These are phyloP conservation scores for Westerdykella ornata DNA, from an alignment of 2,329 filamentous ascomycete genomes.

Conservation along the genomic window DNA sequence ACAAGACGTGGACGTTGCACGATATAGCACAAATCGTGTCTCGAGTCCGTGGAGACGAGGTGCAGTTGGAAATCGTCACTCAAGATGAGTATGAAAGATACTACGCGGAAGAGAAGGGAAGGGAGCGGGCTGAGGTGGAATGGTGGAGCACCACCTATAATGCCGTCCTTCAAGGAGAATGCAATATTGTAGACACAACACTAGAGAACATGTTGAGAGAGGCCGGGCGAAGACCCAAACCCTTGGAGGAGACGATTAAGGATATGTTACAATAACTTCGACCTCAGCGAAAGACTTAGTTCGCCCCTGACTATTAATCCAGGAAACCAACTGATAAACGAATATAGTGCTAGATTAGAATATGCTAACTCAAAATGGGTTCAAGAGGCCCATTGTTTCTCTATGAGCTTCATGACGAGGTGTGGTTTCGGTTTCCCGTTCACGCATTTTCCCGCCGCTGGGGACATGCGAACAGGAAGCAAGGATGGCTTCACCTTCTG, in stretches of 20 bases:
- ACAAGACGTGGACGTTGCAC: slow-evolving; percentile 18
- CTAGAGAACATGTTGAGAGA: slow-evolving; percentile 36
- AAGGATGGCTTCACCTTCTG: too few species aligned
- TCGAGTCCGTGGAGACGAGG: slow-evolving; percentile 19
- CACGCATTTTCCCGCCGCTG: too few species aligned
- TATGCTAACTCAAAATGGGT: too few species aligned
- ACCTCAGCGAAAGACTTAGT: too few species aligned
- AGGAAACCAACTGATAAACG: too few species aligned
- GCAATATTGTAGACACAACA: slow-evolving; percentile 38
- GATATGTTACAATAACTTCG: slow-evolving; percentile 32
- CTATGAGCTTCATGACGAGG: too few species aligned
- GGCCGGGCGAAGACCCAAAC: slow-evolving; percentile 31
- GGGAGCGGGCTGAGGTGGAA: slow-evolving; percentile 35
- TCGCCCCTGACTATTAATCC: too few species aligned
- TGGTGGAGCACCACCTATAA: slow-evolving; percentile 46
- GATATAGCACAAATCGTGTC: slow-evolving; percentile 30
- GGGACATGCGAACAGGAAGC: too few species aligned
- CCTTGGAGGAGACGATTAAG: slow-evolving; percentile 36
- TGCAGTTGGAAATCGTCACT: slow-evolving; percentile 33
- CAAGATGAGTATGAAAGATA: slow-evolving; percentile 39
- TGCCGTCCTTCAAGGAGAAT: slow-evolving; percentile 39
- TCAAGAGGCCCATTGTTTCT: too few species aligned
- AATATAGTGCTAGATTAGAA: too few species aligned
- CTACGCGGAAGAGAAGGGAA: slow-evolving; percentile 34
- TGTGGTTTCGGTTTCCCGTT: too few species aligned